Base-by-base conservation (phyloP, 2,329 filamentous ascomycete species). In the Aureobasidium sp. region DNA sequence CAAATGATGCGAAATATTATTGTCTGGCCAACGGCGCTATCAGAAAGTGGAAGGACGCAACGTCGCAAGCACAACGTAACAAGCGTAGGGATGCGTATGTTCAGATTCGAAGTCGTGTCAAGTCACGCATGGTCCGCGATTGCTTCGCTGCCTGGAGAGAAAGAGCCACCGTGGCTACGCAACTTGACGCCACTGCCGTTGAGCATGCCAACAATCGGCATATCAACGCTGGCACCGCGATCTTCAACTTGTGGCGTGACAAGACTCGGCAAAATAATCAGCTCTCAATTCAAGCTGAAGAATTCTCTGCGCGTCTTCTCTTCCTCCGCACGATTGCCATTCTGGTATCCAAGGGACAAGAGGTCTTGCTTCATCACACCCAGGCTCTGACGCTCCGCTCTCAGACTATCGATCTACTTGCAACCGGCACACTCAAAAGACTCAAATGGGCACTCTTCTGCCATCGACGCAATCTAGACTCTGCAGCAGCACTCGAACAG, bases 361-460 rank as follows among this genome's bases (percentile, higher is more conserved):
- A 58, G 37, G 49, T 62, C 14, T 37, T 57, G 25, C 45, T 36
- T 10, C 42, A 58, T 29, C 32, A 59, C 2, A 59, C 76, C 29
- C 75, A 79, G 67, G 82, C 82, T 13, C 63, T 73, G 3, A 70
- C 73, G 1, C 74, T 82, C 39, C 69, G 76, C 55, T 76, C 78
- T 30, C 74, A 80, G 62, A 78, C 77, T 45, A 71, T 78, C 5
- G 76, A 81, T 13, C 72, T 59, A 8, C 53, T 60, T 5, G 42
- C 47, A 2, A 50, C 61, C 16, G 61, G 59, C 37, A 62, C 51
- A 36, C 72, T 85, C 61, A 82, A 81, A 68, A 82, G 79, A 66
- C 72, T 85, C n/a, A 82, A 81, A 59, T 81, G 84, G 71, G 78
- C 78, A 8, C 73, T 82, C 2, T 85, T 85, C 71, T 81, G 83